Conservation (phyloP, 805 yeast genomes). For the Sugiyamaella chiloensis region DNA sequence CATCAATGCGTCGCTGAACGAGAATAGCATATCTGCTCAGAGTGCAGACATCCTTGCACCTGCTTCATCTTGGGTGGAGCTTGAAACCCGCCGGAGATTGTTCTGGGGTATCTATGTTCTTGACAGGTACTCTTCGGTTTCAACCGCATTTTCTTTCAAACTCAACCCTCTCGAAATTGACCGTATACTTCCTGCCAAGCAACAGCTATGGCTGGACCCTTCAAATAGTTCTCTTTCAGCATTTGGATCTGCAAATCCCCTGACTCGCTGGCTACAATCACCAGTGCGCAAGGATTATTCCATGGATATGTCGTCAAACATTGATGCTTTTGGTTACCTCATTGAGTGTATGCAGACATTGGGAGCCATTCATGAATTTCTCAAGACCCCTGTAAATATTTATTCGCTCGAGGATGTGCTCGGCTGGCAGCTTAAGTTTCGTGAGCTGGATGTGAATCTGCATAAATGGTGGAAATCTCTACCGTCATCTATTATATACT, state of each 20-base stretch:
- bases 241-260: conserved; percentile 1
- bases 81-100: conserved; percentile 25
- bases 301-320: conserved; percentile 1
- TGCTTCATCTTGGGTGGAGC: conserved; percentile 19
- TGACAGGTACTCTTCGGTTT: conserved; percentile 26
- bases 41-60: conserved; percentile 16
- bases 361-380: conserved; percentile 27
- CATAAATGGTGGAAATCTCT: conserved; percentile 25
- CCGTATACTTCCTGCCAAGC: conserved; percentile 21
- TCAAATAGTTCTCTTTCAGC: conserved; percentile 4
- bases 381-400: conserved; percentile 25
- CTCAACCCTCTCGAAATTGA: conserved; percentile 24
- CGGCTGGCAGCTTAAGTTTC: conserved; percentile 26
- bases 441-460: conserved; percentile 22
- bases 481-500: conserved; percentile 12
- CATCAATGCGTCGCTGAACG: background rate
- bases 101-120: conserved; percentile 28
- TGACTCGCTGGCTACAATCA: conserved; percentile 16
- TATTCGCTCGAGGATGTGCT: conserved; percentile 24
- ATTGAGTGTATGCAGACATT: conserved; percentile 24
- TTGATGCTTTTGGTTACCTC: conserved; percentile 22
- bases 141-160: conserved; percentile 27
- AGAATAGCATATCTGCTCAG: conserved; percentile 12
- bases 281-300: conserved; percentile 9
- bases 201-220: conserved; percentile 13